These are phyloP conservation scores for Tilletia caries DNA, from an alignment of 1,284 basidiomycete species.

Conservation along the genomic window DNA sequence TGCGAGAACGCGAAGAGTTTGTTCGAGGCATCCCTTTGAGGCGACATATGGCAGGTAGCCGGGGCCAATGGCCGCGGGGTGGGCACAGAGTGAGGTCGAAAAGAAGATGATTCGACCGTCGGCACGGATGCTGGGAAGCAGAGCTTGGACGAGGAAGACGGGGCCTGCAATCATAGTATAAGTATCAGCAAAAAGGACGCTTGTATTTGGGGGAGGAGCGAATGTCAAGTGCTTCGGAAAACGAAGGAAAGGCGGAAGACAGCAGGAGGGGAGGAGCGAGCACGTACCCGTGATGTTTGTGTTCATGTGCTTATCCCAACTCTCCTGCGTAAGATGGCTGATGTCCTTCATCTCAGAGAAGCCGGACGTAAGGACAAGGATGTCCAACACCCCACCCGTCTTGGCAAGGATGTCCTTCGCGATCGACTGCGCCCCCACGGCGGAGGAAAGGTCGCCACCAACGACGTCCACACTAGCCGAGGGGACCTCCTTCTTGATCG, in stretches of 20 bases:
- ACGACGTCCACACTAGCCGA: neutral
- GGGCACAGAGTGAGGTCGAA: neutral
- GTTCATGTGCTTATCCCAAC: constrained; percentile 5
- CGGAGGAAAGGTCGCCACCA: neutral
- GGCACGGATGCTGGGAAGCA: neutral
- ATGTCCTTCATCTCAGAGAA: neutral
- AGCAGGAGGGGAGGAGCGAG: neutral
- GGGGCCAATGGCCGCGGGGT: neutral
- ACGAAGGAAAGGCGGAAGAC: neutral
- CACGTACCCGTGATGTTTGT: neutral
- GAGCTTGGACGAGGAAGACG: constrained; percentile 1
- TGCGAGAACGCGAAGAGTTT: neutral
- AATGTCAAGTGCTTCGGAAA: neutral
- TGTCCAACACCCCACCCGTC: neutral
- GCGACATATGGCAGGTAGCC: neutral
- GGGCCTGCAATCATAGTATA: neutral
- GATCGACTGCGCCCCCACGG: neutral
- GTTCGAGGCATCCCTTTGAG: neutral
- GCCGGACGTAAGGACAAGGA: neutral
- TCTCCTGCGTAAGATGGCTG: neutral
- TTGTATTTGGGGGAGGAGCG: neutral
- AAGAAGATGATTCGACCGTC: constrained; percentile 5
- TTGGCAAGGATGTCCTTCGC: neutral
- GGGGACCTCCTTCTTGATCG: neutral
- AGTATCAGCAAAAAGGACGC: too few relatives aligned